These are phyloP conservation scores for Phytopythium boreale DNA, from an alignment of 352 stramenopile genomes.

Conservation along the genomic window DNA sequence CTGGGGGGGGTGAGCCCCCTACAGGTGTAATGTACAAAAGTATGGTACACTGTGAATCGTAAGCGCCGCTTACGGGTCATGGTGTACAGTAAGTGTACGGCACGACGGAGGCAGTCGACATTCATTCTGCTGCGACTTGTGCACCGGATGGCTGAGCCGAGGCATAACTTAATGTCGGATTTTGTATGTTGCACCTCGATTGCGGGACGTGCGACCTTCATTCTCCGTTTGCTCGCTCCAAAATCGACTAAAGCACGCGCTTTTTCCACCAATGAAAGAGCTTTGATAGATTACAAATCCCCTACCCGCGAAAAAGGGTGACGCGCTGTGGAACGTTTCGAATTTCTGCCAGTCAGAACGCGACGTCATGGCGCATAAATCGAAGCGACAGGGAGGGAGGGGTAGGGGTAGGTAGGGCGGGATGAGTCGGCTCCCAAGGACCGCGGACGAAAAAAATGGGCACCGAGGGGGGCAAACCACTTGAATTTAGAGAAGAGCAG, in stretches of 20 bases:
- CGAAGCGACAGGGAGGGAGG: conserved; percentile 3
- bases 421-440: background rate
- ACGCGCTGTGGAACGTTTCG: background rate
- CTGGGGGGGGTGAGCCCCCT: too few relatives aligned
- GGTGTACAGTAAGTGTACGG: too few relatives aligned
- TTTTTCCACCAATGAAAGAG: conserved; percentile 2
- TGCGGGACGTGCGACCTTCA: background rate
- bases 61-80: too few relatives aligned
- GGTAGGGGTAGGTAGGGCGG: background rate
- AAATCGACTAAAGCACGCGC: conserved; percentile 3
- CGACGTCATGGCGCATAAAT: background rate
- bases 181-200: conserved; percentile 2
- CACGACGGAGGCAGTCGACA: too few relatives aligned
- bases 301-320: background rate
- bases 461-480: background rate
- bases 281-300: background rate
- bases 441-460: background rate
- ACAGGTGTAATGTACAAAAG: too few relatives aligned
- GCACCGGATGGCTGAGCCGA: background rate
- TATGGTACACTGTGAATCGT: too few relatives aligned
- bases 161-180: background rate
- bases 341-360: conserved; percentile 3
- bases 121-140: background rate
- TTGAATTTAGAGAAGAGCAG: background rate
- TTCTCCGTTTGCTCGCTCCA: background rate